Percentiles rank a stretch among this genome's conserved stretches.
phyloP scores from a whole-genome alignment of 306 rosid species.

The Prunus mume region DNA sequence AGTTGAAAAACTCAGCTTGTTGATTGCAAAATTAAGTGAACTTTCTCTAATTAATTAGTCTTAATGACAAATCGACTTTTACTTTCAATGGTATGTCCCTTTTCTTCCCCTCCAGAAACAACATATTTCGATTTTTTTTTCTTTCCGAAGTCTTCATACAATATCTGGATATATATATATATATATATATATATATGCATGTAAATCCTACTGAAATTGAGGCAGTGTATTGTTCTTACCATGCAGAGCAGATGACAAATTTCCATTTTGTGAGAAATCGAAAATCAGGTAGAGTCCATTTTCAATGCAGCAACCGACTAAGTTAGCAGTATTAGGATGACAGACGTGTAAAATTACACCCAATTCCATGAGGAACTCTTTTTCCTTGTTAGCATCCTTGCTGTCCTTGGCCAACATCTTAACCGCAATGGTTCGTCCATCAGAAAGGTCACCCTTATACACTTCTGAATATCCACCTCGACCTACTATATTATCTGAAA shows the following conservation, averaged over 20 bases:
- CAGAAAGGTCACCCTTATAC: slow-evolving; percentile 63
- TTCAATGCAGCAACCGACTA: slow-evolving; percentile 79
- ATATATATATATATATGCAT: slow-evolving; percentile 1
- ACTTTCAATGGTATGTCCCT: not conserved
- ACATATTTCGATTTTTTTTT: not conserved
- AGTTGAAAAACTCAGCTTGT: not conserved
- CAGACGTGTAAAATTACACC: slow-evolving; percentile 87
- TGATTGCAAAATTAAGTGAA: not conserved
- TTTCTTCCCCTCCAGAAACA: not conserved
- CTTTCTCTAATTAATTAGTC: not conserved
- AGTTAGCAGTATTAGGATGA: slow-evolving; percentile 77
- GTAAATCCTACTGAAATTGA: not conserved
- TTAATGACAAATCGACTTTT: no score
- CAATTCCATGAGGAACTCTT: slow-evolving; percentile 83
- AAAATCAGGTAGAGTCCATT: slow-evolving; percentile 82
- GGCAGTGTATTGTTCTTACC: slow-evolving; percentile 35
- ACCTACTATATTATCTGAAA: slow-evolving; percentile 72
- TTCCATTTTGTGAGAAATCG: slow-evolving; percentile 80
- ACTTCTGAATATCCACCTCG: slow-evolving; percentile 94
- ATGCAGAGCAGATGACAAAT: slow-evolving; percentile 84
- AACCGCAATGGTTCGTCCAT: slow-evolving; percentile 73
- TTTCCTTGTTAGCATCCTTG: slow-evolving; percentile 77
- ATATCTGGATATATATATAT: not conserved
- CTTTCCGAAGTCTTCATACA: not conserved
- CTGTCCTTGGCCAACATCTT: slow-evolving; percentile 83